Percentiles rank a stretch among this genome's conserved stretches.
Evolutionary conservation across 805 yeast genomes (phyloP).

Genomic region (Yamadazyma takamatsuzukensis): DNA sequence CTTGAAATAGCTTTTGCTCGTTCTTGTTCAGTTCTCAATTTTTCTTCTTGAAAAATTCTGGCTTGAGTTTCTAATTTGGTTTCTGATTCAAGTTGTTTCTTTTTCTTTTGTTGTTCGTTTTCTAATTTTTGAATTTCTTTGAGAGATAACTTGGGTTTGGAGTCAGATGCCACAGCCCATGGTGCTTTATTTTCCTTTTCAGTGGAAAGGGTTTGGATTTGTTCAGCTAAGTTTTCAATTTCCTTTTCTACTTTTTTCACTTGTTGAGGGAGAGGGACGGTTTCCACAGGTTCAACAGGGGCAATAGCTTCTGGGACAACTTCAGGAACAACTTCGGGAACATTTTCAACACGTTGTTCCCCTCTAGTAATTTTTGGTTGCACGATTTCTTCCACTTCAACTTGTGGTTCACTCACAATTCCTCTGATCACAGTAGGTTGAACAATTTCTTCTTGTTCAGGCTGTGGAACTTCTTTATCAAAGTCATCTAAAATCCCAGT

Average conservation of each 20-base stretch:
- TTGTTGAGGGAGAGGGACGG: slow-evolving; percentile 1
- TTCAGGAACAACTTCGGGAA: slow-evolving; percentile 4
- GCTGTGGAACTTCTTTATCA: slow-evolving; percentile 3
- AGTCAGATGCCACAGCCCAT: slow-evolving; percentile 41
- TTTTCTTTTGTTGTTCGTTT: slow-evolving; percentile 38
- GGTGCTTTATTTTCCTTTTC: slow-evolving; percentile 47
- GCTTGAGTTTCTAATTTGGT: slow-evolving; percentile 24
- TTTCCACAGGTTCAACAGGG: slow-evolving; percentile 8
- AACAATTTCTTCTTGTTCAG: slow-evolving; percentile 10
- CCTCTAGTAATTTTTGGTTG: slow-evolving; percentile 5
- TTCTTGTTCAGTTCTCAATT: slow-evolving; percentile 19
- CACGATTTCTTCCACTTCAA: slow-evolving; percentile 1
- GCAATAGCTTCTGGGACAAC: slow-evolving; percentile 3
- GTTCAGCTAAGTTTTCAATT: not conserved
- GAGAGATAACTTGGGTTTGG: slow-evolving; percentile 42
- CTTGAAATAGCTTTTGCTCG: slow-evolving; percentile 8
- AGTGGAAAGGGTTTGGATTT: too few species aligned
- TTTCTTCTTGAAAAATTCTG: slow-evolving; percentile 12
- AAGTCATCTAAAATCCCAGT: slow-evolving; percentile 34
- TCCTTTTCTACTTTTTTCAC: not conserved
- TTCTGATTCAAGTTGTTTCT: slow-evolving; percentile 36
- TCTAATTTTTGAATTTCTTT: slow-evolving; percentile 51
- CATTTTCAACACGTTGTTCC: too few species aligned
- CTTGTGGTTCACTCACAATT: not conserved
- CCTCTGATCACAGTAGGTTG: slow-evolving; percentile 9